Conservation (phyloP, 192 early-diverging fungal species). For the Coemansia sp. region DNA sequence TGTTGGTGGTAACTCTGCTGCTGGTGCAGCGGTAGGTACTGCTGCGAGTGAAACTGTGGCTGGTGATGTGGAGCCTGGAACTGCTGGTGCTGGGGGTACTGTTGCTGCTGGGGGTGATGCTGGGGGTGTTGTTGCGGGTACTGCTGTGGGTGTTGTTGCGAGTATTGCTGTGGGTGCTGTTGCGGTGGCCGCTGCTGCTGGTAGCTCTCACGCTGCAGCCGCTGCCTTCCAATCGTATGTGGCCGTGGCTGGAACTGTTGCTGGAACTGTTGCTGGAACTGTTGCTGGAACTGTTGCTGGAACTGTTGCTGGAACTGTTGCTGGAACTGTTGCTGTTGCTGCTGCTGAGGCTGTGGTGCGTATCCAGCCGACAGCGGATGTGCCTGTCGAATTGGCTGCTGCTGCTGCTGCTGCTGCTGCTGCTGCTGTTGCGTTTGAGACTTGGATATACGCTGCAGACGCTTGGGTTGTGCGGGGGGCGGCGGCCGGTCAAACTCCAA, state of each 20-base stretch:
- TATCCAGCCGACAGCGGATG: background rate
- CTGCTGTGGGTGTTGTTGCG: no score
- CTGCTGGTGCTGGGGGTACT: conserved; percentile 4
- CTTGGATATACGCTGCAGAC: conserved; percentile 40
- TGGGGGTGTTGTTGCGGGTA: conserved; percentile 7
- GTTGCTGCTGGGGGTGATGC: conserved; percentile 3
- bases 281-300: background rate
- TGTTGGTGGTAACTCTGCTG: conserved; percentile 7
- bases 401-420: conserved; percentile 12
- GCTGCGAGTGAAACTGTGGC: conserved; percentile 19
- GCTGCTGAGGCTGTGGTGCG: background rate
- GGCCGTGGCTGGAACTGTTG: conserved; percentile 6
- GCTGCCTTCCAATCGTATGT: conserved; percentile 12
- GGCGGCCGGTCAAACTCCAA: conserved; percentile 38
- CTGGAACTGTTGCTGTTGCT: conserved; percentile 12
- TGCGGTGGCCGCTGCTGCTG: conserved; percentile 10
- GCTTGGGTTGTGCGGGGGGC: conserved; percentile 32
- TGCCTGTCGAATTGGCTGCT: background rate
- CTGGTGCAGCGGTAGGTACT: conserved; percentile 4
- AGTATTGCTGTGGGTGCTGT: conserved; percentile 7
- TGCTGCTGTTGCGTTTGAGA: conserved; percentile 18
- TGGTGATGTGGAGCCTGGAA: conserved; percentile 7
- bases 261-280: background rate
- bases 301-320: conserved; percentile 3
- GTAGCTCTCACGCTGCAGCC: conserved; percentile 13